Evolutionary conservation across 306 rosid genomes (phyloP).

Genomic region (Luffa acutangula): DNA sequence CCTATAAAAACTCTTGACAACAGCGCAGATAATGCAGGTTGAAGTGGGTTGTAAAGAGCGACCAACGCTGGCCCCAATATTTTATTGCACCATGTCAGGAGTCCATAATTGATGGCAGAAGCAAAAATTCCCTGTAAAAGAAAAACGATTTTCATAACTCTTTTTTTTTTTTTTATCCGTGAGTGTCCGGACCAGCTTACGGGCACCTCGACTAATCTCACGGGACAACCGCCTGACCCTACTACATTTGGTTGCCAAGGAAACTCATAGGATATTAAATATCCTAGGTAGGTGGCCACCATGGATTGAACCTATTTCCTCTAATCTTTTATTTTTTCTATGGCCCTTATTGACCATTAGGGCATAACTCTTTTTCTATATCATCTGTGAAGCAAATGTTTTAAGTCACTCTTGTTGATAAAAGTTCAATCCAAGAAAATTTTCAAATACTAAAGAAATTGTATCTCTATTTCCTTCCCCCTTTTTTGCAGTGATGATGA

Average conservation of each 20-base stretch:
- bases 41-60: conserved; percentile 88
- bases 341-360: no score
- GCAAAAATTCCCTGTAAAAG: conserved; percentile 65
- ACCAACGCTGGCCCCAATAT: conserved; percentile 90
- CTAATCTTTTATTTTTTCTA: no score
- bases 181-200: no score
- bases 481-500: neutral
- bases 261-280: no score
- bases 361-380: neutral
- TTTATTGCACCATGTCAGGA: conserved; percentile 82
- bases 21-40: conserved; percentile 69
- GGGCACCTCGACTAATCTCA: no score
- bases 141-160: neutral
- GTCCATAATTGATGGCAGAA: conserved; percentile 92
- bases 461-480: neutral
- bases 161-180: no score
- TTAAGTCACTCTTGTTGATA: neutral
- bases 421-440: neutral
- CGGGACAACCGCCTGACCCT: no score
- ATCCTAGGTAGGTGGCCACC: no score
- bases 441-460: neutral
- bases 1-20: conserved; percentile 83
- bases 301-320: no score
- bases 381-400: neutral
- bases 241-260: no score